Conservation (phyloP, 768 basidiomycete genomes). For the Russula foetens region DNA sequence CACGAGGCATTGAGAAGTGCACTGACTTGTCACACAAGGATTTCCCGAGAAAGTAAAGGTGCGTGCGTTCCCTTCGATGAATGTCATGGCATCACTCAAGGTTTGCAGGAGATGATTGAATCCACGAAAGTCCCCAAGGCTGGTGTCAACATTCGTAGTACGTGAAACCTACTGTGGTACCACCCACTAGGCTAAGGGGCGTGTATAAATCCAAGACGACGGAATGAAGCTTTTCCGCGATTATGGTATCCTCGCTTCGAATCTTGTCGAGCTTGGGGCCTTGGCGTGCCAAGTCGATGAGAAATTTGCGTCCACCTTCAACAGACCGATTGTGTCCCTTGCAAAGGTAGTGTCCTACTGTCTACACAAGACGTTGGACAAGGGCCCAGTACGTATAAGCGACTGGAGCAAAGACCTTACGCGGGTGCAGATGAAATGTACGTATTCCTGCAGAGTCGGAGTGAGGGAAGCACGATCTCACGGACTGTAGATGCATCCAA, state of each 20-base stretch:
- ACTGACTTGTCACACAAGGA: constrained; percentile 23
- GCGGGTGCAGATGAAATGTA: constrained; percentile 34
- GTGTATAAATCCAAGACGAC: constrained; percentile 30
- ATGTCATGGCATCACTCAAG: not conserved
- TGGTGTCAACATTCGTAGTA: constrained; percentile 43
- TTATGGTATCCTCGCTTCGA: constrained; percentile 34
- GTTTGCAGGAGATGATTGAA: constrained; percentile 38
- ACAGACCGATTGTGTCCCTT: constrained; percentile 36
- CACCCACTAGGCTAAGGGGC: not conserved
- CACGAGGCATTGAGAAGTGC: not conserved
- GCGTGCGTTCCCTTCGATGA: not conserved
- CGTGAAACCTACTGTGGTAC: constrained; percentile 15
- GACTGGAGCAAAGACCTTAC: constrained; percentile 39
- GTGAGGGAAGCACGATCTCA: not conserved
- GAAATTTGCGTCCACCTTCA: constrained; percentile 27
- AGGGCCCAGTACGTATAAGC: constrained; percentile 38
- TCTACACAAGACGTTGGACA: constrained; percentile 31
- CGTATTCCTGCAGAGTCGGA: not conserved
- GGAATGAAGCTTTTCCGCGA: constrained; percentile 42
- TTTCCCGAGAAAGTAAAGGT: constrained; percentile 39
- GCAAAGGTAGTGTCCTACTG: constrained; percentile 38
- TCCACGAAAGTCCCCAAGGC: constrained; percentile 33
- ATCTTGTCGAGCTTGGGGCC: constrained; percentile 39
- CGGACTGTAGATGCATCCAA: constrained; percentile 40
- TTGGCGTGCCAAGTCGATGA: constrained; percentile 36